Conservation (phyloP, 768 basidiomycete species). For the Hypsizygus marmoreus region DNA sequence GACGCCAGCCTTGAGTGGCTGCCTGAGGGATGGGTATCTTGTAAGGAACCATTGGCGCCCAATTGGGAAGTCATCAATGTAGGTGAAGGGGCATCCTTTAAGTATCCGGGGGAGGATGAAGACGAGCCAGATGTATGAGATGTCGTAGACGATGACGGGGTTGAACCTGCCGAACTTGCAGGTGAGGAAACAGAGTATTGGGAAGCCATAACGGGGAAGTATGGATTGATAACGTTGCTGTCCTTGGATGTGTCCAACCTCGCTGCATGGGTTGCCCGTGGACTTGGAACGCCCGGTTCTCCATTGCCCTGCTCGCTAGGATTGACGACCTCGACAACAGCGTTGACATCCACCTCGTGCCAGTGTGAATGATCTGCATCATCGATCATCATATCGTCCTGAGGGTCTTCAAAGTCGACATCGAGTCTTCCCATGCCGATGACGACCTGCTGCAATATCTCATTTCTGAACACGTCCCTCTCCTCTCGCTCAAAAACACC, state of each 20-base stretch:
- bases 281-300: constrained; percentile 17
- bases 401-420: constrained; percentile 31
- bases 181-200: constrained; percentile 14
- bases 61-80: too few relatives aligned
- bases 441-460: constrained; percentile 84
- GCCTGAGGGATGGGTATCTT: too few relatives aligned
- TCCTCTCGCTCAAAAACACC: constrained; percentile 58
- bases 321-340: constrained; percentile 16
- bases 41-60: too few relatives aligned
- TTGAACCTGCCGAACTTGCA: constrained; percentile 27
- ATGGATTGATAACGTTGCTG: constrained; percentile 43
- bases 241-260: constrained; percentile 4
- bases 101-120: constrained; percentile 12
- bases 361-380: background rate
- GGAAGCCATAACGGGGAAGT: constrained; percentile 47
- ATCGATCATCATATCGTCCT: constrained; percentile 7
- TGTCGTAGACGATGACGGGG: constrained; percentile 20
- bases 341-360: constrained; percentile 8
- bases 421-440: constrained; percentile 85
- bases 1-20: too few relatives aligned
- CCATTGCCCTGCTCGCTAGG: constrained; percentile 17
- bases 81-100: too few relatives aligned
- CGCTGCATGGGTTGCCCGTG: constrained; percentile 7
- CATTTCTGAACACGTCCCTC: constrained; percentile 70
- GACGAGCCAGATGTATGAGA: constrained; percentile 21